Conservation (phyloP, 345 rosid genomes). For the Salix exigua region DNA sequence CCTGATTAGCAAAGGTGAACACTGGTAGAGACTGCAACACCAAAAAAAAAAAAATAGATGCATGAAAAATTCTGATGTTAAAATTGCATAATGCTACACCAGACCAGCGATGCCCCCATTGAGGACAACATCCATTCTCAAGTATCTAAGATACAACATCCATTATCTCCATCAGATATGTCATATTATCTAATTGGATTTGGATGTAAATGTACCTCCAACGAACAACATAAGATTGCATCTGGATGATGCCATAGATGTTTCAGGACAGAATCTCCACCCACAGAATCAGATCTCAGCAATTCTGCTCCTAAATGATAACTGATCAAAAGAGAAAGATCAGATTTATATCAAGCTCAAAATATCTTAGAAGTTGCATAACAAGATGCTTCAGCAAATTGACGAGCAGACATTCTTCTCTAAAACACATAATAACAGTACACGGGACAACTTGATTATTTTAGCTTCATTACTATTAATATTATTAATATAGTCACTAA, state of each 20-base stretch:
- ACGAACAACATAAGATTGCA: conserved; percentile 86
- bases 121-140: too few species aligned
- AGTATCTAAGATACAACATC: too few species aligned
- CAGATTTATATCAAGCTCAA: neutral
- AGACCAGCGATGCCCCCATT: too few species aligned
- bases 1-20: conserved; percentile 92
- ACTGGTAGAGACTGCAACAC: conserved; percentile 72
- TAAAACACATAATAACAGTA: neutral
- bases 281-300: conserved; percentile 53
- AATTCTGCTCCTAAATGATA: conserved; percentile 69
- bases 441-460: neutral
- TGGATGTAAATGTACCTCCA: conserved; percentile 50
- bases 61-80: neutral
- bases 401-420: neutral
- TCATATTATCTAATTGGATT: neutral
- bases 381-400: conserved; percentile 1
- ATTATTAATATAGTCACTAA: neutral
- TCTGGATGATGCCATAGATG: conserved; percentile 86
- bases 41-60: neutral
- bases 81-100: too few species aligned
- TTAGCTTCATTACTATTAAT: neutral
- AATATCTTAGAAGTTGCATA: neutral
- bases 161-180: too few species aligned
- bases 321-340: conserved; percentile 34
- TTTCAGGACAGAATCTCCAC: conserved; percentile 60